Percentiles rank a stretch among this genome's conserved stretches.
phyloP scores from a whole-genome alignment of 2,329 filamentous ascomycete species.

The Amylocarpus encephaloides region DNA sequence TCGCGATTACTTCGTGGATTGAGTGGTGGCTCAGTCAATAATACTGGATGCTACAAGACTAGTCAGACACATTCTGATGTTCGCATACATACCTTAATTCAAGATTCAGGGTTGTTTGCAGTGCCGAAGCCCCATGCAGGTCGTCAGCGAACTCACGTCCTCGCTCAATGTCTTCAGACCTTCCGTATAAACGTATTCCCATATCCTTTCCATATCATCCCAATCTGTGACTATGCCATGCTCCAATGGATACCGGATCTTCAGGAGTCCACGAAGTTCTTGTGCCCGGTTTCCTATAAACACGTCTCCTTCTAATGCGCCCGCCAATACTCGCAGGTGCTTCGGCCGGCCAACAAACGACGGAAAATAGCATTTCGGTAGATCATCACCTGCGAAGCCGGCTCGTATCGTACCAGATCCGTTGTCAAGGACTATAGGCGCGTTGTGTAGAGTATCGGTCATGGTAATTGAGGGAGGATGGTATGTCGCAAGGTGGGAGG shows the following conservation, averaged over 20 bases:
- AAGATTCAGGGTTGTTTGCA: neutral
- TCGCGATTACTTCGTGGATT: slow-evolving; percentile 96
- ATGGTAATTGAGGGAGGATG: slow-evolving; percentile 34
- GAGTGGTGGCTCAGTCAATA: slow-evolving; percentile 90
- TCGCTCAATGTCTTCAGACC: slow-evolving; percentile 95
- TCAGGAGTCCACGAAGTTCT: slow-evolving; percentile 84
- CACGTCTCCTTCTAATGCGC: slow-evolving; percentile 89
- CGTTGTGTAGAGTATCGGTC: slow-evolving; percentile 81
- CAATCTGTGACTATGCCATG: slow-evolving; percentile 98
- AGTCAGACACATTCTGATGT: neutral
- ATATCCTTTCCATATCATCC: slow-evolving; percentile 99
- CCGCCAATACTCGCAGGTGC: slow-evolving; percentile 90
- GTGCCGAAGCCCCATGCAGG: neutral
- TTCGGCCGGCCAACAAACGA: slow-evolving; percentile 96
- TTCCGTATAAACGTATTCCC: slow-evolving; percentile 95
- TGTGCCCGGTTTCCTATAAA: slow-evolving; percentile 90
- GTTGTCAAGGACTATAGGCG: slow-evolving; percentile 97
- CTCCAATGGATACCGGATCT: slow-evolving; percentile 92
- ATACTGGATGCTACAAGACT: slow-evolving; percentile 71
- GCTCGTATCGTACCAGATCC: slow-evolving; percentile 96
- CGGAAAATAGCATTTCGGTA: slow-evolving; percentile 94
- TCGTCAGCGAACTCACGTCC: slow-evolving; percentile 56
- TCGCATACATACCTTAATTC: neutral
- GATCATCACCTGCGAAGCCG: slow-evolving; percentile 91
- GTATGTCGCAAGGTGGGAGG: neutral